Base-by-base conservation (phyloP, 345 rosid species). In the Boechera stricta region DNA sequence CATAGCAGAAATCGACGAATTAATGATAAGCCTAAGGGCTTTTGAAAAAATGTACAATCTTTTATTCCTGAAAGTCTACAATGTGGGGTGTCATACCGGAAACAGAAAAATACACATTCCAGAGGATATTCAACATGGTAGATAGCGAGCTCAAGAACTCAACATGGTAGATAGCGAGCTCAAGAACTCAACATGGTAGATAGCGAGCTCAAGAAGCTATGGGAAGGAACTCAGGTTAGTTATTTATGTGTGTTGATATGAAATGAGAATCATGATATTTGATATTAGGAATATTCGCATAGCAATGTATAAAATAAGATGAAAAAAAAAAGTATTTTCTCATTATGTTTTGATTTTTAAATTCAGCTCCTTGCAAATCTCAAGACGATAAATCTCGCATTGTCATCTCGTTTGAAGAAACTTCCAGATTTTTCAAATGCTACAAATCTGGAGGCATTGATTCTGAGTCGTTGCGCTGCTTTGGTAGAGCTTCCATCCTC, bases 131-230 rank as follows among this genome's bases (percentile, higher is more conserved):
- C 67, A 67, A 2, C 10, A 3, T 16, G 6, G 33, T 26, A 6
- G 74, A 13, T 21, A 68, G 35, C 53, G 33, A 51, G 52, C 78
- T 21, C 70, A 21, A 48, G 66, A 10, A 61, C 0, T 16, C 7
- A 38, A 61, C 9, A 32, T 16, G 1, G 12, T 12, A 2, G 56
- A 48, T 1, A 61, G 55, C 4, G 1, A 21, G 1, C 21, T 21
- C 21, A 21, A 0, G 18, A 18, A 18, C 18, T 18, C 18, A 18
- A 18, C 18, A 18, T 18, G 18, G 18, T 0, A 18, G 18, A 0
- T 18, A 18, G 18, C 18, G 18, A 18, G 18, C 18, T 18, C 18
- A 0, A 18, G 18, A 18, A 18, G 18, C 18, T 81, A 0, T 31
- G 21, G 21, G 21, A 21, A 21, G 21, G 21, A 21, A 31, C 5